Base-by-base conservation (phyloP, 139 green algal species). In the Raphidocelis subcapitata region DNA sequence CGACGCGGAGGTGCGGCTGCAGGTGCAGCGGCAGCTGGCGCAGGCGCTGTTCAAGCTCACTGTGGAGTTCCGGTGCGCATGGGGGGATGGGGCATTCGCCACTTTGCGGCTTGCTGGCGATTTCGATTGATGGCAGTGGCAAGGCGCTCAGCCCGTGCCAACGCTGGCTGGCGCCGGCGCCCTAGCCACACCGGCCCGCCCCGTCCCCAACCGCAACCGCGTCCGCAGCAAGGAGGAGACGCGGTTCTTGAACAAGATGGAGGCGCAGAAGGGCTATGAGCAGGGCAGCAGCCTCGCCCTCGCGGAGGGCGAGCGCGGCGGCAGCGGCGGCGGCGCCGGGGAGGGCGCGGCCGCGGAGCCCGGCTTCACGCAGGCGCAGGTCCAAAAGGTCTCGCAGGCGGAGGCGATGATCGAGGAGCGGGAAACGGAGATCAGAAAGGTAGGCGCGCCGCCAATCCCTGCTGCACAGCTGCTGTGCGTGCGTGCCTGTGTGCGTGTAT, bases 31-130 rank as follows among this genome's bases (percentile, higher is more conserved):
- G 56, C 93, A 94, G 67, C 79, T 97, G 41, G 92, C 92, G 15
- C 81, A 91, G 70, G 91, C 94, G 54, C 81, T 97, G 67, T 89
- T 95, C 74, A 86, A 83, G 68, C 85, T 97, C 37, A 90, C 85
- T 1, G 67, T 95, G 32, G 87, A 96, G 80, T 97, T 97, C 74
- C 73, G n/a, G n/a, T n/a, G n/a, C n/a, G n/a, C n/a, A n/a, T n/a
- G n/a, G n/a, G n/a, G n/a, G n/a, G n/a, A n/a, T n/a, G n/a, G n/a
- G n/a, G n/a, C n/a, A n/a, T n/a, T n/a, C n/a, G n/a, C n/a, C n/a
- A n/a, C n/a, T n/a, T n/a, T n/a, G n/a, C n/a, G n/a, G n/a, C n/a
- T n/a, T n/a, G n/a, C n/a, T n/a, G n/a, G n/a, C n/a, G n/a, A n/a
- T n/a, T n/a, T n/a, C n/a, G n/a, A n/a, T n/a, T n/a, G n/a, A n/a